These are phyloP conservation scores for Xylaria sp. DNA, from an alignment of 2,329 filamentous ascomycete species.

Conservation along the genomic window DNA sequence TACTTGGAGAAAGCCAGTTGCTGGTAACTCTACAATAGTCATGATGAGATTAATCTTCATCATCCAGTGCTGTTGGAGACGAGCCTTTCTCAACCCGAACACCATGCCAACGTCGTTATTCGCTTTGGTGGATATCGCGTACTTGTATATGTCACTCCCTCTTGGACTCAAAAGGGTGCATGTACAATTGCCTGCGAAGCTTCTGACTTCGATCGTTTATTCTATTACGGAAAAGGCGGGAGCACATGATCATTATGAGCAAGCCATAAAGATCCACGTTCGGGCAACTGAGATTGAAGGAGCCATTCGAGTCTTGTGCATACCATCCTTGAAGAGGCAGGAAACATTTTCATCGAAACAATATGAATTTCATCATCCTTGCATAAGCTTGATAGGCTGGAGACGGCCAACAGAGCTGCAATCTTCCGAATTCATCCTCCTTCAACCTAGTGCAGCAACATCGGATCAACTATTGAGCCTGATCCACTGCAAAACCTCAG, in stretches of 20 bases:
- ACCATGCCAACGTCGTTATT: not conserved
- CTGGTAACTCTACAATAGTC: not conserved
- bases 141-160: constrained; percentile 3
- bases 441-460: constrained; percentile 9
- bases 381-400: not conserved
- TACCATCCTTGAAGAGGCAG: constrained; percentile 1
- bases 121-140: not conserved
- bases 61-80: not conserved
- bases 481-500: not conserved
- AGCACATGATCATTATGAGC: not conserved
- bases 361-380: no score
- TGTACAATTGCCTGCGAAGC: constrained; percentile 3
- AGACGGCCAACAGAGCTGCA: not conserved
- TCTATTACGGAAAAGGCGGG: no score
- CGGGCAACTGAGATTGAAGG: not conserved
- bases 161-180: not conserved
- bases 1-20: constrained; percentile 4
- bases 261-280: not conserved
- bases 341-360: no score
- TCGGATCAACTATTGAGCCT: not conserved
- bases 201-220: not conserved
- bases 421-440: not conserved
- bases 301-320: constrained; percentile 4
- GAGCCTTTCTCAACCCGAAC: no score
- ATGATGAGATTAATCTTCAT: not conserved